A percentile compares a stretch with the other conserved stretches of the same genome.
Conservation (phyloP, 805 yeast genomes). For the Candida dajiaensis region DNA sequence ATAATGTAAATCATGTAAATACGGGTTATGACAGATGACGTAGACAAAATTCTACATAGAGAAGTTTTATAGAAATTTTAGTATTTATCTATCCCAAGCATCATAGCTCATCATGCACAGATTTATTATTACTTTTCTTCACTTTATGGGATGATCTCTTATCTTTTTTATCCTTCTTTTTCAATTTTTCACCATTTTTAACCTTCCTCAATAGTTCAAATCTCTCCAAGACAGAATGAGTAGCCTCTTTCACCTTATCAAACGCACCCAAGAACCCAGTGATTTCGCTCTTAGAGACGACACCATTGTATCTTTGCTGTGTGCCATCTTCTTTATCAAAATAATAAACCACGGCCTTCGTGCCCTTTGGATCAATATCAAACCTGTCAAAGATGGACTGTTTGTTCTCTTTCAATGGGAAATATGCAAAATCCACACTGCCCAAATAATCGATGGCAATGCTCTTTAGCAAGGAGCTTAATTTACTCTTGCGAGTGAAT, state of each 20-base stretch:
- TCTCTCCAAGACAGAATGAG: conserved; percentile 6
- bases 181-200: conserved; percentile 20
- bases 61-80: too few species aligned
- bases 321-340: conserved; percentile 11
- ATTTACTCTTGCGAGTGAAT: conserved; percentile 41
- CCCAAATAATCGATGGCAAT: conserved; percentile 67
- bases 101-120: conserved; percentile 15
- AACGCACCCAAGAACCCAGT: conserved; percentile 26
- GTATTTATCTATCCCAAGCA: too few species aligned
- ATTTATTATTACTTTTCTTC: neutral
- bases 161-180: conserved; percentile 12
- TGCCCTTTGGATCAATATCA: conserved; percentile 10
- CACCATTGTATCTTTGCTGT: conserved; percentile 24
- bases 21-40: neutral
- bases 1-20: neutral
- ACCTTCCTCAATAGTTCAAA: conserved; percentile 16
- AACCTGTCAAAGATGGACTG: conserved; percentile 12
- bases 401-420: conserved; percentile 24
- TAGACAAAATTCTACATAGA: too few species aligned
- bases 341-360: conserved; percentile 10
- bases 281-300: conserved; percentile 26
- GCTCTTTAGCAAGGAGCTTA: conserved; percentile 54
- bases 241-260: conserved; percentile 30
- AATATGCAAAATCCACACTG: conserved; percentile 40
- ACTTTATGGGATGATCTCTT: too few species aligned